phyloP scores from a whole-genome alignment of 495 filamentous ascomycete species.

The Neurospora sp. region DNA sequence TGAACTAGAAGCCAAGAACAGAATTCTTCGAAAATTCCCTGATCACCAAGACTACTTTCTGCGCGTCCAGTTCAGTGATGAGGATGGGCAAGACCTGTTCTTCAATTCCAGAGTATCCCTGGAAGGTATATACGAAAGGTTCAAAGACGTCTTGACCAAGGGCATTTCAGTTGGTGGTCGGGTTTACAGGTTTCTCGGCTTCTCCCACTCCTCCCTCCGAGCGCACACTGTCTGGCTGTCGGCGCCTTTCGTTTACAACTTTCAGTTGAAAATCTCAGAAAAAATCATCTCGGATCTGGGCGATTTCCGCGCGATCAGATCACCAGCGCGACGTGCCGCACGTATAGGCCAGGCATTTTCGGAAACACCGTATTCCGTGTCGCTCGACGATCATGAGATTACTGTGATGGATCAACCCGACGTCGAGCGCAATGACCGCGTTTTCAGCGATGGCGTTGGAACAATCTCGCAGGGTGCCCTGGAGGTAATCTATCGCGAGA shows the following conservation, averaged over 20 bases:
- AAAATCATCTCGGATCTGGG: conserved; percentile 54
- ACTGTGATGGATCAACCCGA: conserved; percentile 29
- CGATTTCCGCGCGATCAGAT: conserved; percentile 51
- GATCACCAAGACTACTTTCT: conserved; percentile 55
- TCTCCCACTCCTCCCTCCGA: conserved; percentile 70
- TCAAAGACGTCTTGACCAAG: conserved; percentile 43
- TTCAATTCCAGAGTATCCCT: conserved; percentile 46
- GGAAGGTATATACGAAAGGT: conserved; percentile 47
- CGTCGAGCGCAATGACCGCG: conserved; percentile 32
- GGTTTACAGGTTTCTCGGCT: conserved; percentile 60
- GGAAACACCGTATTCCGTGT: conserved; percentile 53
- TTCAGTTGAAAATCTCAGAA: conserved; percentile 28
- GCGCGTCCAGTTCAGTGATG: conserved; percentile 57
- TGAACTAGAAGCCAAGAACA: conserved; percentile 58
- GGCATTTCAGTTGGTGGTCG: conserved; percentile 56
- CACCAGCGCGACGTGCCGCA: conserved; percentile 67
- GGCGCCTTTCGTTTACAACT: conserved; percentile 48
- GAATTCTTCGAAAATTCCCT: conserved; percentile 61
- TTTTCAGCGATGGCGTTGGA: conserved; percentile 73
- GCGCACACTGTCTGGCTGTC: conserved; percentile 64
- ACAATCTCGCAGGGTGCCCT: conserved; percentile 52
- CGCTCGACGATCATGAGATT: conserved; percentile 25
- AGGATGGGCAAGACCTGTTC: conserved; percentile 54
- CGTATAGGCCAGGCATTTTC: conserved; percentile 79
- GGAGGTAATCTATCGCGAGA: conserved; percentile 39